Evolutionary conservation across 2,329 filamentous ascomycete species (phyloP).

Genomic region (Colletotrichum godetiae): DNA sequence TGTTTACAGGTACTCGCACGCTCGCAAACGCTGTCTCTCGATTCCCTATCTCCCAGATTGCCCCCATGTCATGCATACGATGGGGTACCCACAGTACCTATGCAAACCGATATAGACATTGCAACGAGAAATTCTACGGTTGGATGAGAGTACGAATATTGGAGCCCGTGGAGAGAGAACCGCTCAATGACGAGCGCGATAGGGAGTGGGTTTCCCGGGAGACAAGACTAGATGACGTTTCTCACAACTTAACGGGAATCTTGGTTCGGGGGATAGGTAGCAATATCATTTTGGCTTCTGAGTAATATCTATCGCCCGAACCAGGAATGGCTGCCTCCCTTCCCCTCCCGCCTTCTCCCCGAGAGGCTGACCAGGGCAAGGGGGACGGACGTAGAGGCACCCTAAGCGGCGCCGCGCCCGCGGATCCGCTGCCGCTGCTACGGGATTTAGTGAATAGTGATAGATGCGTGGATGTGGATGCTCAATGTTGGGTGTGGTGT

Average conservation of each 20-base stretch:
- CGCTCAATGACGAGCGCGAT: not conserved
- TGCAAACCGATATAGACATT: slow-evolving; percentile 4
- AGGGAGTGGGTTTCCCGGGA: not conserved
- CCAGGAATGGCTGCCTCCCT: not conserved
- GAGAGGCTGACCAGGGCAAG: not conserved
- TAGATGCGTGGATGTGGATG: not conserved
- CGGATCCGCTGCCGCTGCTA: slow-evolving; percentile 15
- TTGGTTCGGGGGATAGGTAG: not conserved
- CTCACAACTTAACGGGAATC: not conserved
- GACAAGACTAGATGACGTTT: not conserved
- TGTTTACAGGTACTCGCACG: not conserved
- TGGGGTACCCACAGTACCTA: not conserved
- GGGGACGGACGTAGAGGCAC: not conserved
- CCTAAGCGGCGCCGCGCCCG: not conserved
- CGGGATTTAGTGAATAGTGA: not conserved
- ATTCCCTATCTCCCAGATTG: not conserved
- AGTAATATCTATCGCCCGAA: not conserved
- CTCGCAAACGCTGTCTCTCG: not conserved
- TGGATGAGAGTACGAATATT: not conserved
- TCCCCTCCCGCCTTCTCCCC: not conserved
- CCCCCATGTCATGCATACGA: not conserved
- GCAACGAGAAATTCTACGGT: slow-evolving; percentile 16
- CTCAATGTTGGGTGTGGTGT: not conserved
- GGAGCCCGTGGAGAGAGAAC: not conserved
- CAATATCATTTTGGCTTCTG: not conserved